These are phyloP conservation scores for Blastocystis sp. DNA, from an alignment of 352 stramenopile species.

Conservation along the genomic window DNA sequence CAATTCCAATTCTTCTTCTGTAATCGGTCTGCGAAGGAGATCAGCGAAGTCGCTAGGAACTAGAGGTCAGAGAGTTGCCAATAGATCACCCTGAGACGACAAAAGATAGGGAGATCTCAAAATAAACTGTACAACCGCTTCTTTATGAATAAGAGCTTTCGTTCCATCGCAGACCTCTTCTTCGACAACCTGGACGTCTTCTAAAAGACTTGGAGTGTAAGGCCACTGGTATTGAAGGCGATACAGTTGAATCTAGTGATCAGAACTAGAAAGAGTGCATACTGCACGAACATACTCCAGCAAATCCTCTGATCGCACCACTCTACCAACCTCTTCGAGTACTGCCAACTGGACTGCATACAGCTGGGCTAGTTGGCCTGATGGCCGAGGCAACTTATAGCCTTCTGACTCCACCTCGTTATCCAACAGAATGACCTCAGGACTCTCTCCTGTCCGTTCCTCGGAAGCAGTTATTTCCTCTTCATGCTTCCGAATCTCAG, in stretches of 20 bases:
- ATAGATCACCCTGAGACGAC: background rate
- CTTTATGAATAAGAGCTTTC: background rate
- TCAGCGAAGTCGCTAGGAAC: conserved; percentile 27
- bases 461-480: background rate
- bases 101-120: conserved; percentile 3
- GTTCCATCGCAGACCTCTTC: background rate
- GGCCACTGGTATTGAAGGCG: conserved; percentile 14
- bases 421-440: conserved; percentile 21
- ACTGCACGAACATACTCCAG: background rate
- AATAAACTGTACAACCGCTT: conserved; percentile 7
- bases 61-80: background rate
- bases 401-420: background rate
- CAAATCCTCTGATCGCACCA: background rate
- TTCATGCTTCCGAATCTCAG: background rate
- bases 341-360: background rate
- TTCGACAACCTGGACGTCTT: background rate
- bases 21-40: background rate
- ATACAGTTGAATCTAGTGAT: conserved; percentile 19
- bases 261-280: background rate
- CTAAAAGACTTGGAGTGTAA: background rate
- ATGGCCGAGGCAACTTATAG: background rate
- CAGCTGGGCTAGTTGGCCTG: background rate
- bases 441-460: background rate
- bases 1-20: conserved; percentile 1
- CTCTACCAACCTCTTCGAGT: background rate